Evolutionary conservation across 495 filamentous ascomycete genomes (phyloP).

Genomic region (Podospora didyma): DNA sequence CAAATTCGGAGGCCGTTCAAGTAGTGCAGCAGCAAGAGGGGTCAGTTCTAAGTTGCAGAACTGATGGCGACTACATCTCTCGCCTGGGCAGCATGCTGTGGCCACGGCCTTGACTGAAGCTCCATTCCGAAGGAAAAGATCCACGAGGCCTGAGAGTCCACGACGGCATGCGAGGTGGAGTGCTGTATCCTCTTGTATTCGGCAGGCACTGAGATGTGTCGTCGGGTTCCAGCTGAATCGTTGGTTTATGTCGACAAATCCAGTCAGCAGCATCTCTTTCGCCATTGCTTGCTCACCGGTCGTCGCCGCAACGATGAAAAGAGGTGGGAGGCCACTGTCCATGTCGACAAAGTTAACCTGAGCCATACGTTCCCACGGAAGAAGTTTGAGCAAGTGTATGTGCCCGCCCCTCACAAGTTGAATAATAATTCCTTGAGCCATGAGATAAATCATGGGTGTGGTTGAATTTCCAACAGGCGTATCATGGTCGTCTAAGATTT

Average conservation of each 20-base stretch:
- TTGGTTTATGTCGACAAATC: background rate
- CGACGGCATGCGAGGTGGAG: background rate
- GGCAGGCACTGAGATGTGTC: background rate
- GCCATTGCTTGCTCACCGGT: background rate
- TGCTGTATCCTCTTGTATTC: background rate
- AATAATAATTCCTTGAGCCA: background rate
- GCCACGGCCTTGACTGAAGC: background rate
- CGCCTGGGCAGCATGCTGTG: no score
- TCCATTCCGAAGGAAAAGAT: background rate
- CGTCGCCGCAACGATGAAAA: background rate
- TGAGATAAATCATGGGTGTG: background rate
- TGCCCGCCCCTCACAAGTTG: background rate
- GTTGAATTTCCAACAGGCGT: no score
- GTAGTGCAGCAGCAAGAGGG: no score
- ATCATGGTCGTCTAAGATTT: background rate
- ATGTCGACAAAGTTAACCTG: background rate
- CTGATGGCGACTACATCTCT: no score
- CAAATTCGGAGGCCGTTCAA: no score
- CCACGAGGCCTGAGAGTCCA: background rate
- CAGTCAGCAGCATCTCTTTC: background rate
- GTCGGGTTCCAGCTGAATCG: background rate
- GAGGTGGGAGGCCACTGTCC: background rate
- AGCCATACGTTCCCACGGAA: background rate
- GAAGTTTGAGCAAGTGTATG: background rate
- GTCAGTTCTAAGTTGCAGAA: no score